phyloP scores from a whole-genome alignment of 345 rosid genomes.

The Moringa oleifera region DNA sequence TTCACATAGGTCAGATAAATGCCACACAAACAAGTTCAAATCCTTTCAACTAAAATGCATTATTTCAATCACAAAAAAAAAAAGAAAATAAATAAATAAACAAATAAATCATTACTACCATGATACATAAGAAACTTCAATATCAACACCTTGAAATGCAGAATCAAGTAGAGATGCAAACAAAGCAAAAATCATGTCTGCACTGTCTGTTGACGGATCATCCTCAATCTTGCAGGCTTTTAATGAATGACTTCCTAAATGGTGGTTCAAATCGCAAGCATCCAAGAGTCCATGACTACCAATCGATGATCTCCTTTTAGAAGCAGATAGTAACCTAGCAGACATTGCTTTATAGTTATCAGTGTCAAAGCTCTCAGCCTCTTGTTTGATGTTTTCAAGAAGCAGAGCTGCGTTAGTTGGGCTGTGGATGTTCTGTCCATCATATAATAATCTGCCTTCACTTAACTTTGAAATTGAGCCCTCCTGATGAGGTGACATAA shows the following conservation, averaged over 20 bases:
- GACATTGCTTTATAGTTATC: slow-evolving; percentile 45
- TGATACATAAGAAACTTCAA: slow-evolving; percentile 5
- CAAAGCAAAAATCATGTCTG: slow-evolving; percentile 58
- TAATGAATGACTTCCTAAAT: slow-evolving; percentile 51
- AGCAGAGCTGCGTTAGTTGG: slow-evolving; percentile 88
- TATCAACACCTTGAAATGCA: slow-evolving; percentile 65
- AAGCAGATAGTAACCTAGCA: slow-evolving; percentile 35
- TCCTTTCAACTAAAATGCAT: not conserved
- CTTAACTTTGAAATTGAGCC: slow-evolving; percentile 42
- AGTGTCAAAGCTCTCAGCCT: slow-evolving; percentile 52
- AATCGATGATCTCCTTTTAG: slow-evolving; percentile 40
- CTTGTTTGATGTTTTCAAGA: slow-evolving; percentile 91
- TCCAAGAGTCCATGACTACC: slow-evolving; percentile 38
- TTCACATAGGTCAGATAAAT: not conserved
- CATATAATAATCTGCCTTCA: slow-evolving; percentile 62
- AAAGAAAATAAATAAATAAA: too few relatives aligned
- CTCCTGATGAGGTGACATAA: slow-evolving; percentile 51
- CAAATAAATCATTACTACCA: too few relatives aligned
- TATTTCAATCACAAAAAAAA: not conserved
- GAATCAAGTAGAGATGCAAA: slow-evolving; percentile 92
- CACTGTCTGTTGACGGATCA: slow-evolving; percentile 57
- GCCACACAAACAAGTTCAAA: not conserved
- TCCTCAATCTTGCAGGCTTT: slow-evolving; percentile 87
- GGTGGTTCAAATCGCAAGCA: slow-evolving; percentile 36
- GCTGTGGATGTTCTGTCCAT: slow-evolving; percentile 75